Percentiles rank a stretch among this genome's conserved stretches.
phyloP scores from a whole-genome alignment of 1,139 yeast species.

The Taphrina confusa region DNA sequence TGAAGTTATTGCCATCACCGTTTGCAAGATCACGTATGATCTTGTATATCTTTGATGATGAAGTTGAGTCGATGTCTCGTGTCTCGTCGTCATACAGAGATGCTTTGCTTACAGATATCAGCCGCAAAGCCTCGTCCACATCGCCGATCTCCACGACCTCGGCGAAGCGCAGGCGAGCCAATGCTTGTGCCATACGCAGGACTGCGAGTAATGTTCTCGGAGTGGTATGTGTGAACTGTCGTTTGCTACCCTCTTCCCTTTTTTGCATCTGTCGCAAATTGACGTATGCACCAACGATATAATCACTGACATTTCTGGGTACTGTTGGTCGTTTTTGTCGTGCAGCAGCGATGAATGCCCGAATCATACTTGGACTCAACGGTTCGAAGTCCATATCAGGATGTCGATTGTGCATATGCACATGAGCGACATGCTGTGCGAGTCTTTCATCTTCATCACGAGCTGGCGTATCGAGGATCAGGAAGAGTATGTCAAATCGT shows the following conservation, averaged over 20 bases:
- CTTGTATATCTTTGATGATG: constrained; percentile 62
- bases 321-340: constrained; percentile 83
- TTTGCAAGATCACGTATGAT: constrained; percentile 58
- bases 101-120: constrained; percentile 80
- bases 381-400: constrained; percentile 79
- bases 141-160: constrained; percentile 70
- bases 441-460: constrained; percentile 78
- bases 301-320: constrained; percentile 82
- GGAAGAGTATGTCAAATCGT: constrained; percentile 86
- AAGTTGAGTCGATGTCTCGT: constrained; percentile 51
- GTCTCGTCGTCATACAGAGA: constrained; percentile 56
- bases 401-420: constrained; percentile 88
- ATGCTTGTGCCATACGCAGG: constrained; percentile 88
- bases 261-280: constrained; percentile 90
- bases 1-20: constrained; percentile 51
- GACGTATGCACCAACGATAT: constrained; percentile 82
- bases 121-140: constrained; percentile 92
- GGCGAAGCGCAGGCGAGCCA: constrained; percentile 84
- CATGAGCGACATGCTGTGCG: constrained; percentile 92
- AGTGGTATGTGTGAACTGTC: constrained; percentile 85
- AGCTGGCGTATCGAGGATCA: constrained; percentile 81
- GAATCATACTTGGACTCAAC: constrained; percentile 72
- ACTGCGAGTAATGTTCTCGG: constrained; percentile 93
- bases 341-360: constrained; percentile 87
- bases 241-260: constrained; percentile 70